phyloP scores from a whole-genome alignment of 768 basidiomycete species.

The Hypholoma fasciculare region DNA sequence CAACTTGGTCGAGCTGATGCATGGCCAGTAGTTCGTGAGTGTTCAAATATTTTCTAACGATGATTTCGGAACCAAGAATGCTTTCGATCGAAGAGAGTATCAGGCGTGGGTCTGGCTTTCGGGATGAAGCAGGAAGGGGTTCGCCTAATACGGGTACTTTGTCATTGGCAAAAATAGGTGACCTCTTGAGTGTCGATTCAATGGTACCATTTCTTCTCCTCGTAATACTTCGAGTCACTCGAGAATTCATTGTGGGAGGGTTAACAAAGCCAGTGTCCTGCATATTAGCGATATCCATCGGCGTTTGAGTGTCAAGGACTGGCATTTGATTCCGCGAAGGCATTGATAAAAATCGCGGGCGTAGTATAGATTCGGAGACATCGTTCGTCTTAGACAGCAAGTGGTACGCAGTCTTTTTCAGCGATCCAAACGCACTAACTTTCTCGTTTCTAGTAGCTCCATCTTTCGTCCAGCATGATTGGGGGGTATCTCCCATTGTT shows the following conservation, averaged over 20 bases:
- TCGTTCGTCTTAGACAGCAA: conserved; percentile 4
- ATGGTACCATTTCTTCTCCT: not conserved
- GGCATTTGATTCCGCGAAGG: conserved; percentile 13
- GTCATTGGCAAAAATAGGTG: not conserved
- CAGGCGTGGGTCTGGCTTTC: conserved; percentile 22
- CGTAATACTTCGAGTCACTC: not conserved
- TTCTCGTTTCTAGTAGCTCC: not conserved
- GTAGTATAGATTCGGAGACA: not conserved
- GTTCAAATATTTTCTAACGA: conserved; percentile 14
- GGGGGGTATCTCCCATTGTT: not conserved
- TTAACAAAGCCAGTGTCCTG: conserved; percentile 7
- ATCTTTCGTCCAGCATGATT: not conserved
- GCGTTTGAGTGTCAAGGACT: not conserved
- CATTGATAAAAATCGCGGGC: conserved; percentile 19
- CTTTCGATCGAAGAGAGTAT: conserved; percentile 16
- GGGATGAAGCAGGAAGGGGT: conserved; percentile 10
- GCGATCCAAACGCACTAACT: not conserved
- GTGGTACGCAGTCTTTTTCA: conserved; percentile 10
- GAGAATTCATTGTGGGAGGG: conserved; percentile 12
- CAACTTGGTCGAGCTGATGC: conserved; percentile 21
- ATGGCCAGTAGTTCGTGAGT: conserved; percentile 19
- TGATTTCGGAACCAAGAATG: conserved; percentile 8
- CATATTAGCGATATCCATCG: not conserved
- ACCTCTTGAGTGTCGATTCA: not conserved
- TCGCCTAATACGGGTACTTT: not conserved